phyloP scores from a whole-genome alignment of 148 eudicot species.

The Pharnaceum exiguum region DNA sequence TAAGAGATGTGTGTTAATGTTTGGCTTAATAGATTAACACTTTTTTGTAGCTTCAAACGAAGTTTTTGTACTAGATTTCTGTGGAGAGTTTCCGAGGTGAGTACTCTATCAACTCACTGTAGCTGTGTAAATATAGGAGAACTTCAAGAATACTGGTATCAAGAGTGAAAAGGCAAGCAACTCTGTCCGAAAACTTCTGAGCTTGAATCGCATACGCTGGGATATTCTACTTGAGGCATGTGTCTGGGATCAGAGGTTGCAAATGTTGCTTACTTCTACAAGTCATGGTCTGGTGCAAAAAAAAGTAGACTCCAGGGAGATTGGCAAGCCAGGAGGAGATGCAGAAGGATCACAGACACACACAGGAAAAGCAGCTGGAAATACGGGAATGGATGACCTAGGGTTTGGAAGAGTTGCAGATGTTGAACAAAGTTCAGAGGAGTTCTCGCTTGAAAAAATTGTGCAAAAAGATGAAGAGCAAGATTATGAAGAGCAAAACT shows the following conservation, averaged over 20 bases:
- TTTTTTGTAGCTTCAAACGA: too few species aligned
- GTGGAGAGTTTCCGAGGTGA: not conserved
- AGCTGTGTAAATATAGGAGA: slow-evolving; percentile 34
- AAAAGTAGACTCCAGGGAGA: slow-evolving; percentile 4
- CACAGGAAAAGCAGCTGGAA: not conserved
- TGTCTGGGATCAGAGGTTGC: slow-evolving; percentile 75
- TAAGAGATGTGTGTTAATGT: too few species aligned
- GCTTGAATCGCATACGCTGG: slow-evolving; percentile 55
- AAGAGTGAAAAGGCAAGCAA: slow-evolving; percentile 32
- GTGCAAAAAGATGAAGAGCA: slow-evolving; percentile 15
- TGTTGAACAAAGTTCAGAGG: slow-evolving; percentile 22
- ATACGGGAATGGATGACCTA: slow-evolving; percentile 1
- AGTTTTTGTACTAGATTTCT: too few species aligned
- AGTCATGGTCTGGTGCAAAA: slow-evolving; percentile 8
- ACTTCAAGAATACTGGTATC: slow-evolving; percentile 33
- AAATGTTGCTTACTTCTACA: slow-evolving; percentile 34
- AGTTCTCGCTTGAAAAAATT: slow-evolving; percentile 24
- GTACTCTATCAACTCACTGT: not conserved
- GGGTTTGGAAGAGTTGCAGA: slow-evolving; percentile 10
- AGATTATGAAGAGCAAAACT: slow-evolving; percentile 14
- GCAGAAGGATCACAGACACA: slow-evolving; percentile 2
- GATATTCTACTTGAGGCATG: slow-evolving; percentile 74
- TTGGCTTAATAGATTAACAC: too few species aligned
- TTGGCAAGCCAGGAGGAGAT: slow-evolving; percentile 15
- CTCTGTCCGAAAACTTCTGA: slow-evolving; percentile 43